Base-by-base conservation (phyloP, 1,284 basidiomycete species). In the Sporisorium iseilematis-ciliati region DNA sequence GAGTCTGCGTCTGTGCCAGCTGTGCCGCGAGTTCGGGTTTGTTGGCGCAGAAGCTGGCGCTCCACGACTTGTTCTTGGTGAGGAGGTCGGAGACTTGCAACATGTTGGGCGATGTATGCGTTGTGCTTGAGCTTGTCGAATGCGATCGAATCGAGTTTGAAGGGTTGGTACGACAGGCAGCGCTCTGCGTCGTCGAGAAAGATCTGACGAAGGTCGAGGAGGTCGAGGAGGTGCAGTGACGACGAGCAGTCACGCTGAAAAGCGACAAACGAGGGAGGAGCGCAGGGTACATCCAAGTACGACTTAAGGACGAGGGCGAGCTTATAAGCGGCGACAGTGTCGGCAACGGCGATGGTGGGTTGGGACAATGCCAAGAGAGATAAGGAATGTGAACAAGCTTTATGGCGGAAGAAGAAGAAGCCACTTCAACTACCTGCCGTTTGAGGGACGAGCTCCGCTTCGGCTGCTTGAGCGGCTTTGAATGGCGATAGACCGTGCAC, bases 1-100 rank as follows among this genome's bases (percentile, higher is more conserved):
- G 93, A 0, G 84, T 77, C 84, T 95, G 93, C 10, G 91, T 91
- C 83, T 89, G 85, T 2, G 90, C 89, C 4, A 87, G 88, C 68
- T 89, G 80, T 7, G 86, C 76, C 63, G 93, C 91, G 75, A 93
- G 92, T 16, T 86, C 86, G 1, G 92, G 90, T 42, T 92, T 75
- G n/a, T 54, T 62, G 29, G 58, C 23, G 31, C 41, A 38, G 61
- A 76, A 71, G 41, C 67, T 57, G 31, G 64, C 33, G 25, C 67
- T 65, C 81, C 81, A 84, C 5, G 67, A 35, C 56, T 68, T 60
- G 72, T 83, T 84, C 63, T 66, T 75, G n/a, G 25, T 18, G 46
- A 69, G 48, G 23, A 75, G 63, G 31, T 75, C 66, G 50, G 48
- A 38, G 3, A 75, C 63, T 25, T 65, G 66, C 50, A 64, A 41